These are phyloP conservation scores for Aschersonia sp. DNA, from an alignment of 2,329 filamentous ascomycete genomes.

Conservation along the genomic window DNA sequence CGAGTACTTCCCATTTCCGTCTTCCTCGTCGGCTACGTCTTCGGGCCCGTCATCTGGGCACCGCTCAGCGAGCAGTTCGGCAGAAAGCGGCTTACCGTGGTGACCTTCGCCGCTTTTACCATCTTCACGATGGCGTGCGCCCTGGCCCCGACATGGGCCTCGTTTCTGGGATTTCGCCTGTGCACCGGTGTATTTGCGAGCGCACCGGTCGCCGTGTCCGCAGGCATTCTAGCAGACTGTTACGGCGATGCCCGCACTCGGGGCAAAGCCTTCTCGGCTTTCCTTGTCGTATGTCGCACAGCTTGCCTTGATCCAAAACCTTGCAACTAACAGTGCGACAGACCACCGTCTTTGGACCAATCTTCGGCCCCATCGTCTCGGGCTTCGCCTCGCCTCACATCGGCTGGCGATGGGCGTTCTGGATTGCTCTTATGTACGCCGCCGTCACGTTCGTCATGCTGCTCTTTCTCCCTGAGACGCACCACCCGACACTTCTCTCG, in stretches of 20 bases:
- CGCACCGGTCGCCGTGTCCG: slow-evolving; percentile 47
- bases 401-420: slow-evolving; percentile 58
- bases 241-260: slow-evolving; percentile 29
- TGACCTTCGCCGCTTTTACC: slow-evolving; percentile 31
- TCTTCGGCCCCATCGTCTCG: slow-evolving; percentile 50
- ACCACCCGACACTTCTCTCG: slow-evolving; percentile 41
- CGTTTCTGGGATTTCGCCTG: slow-evolving; percentile 40
- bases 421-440: slow-evolving; percentile 55
- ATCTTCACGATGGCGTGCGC: slow-evolving; percentile 41
- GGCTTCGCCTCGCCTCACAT: slow-evolving; percentile 44
- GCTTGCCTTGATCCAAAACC: not conserved
- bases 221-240: slow-evolving; percentile 51
- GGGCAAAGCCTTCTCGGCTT: slow-evolving; percentile 13
- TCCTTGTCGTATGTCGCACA: slow-evolving; percentile 37
- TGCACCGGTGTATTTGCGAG: slow-evolving; percentile 38
- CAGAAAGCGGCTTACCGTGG: slow-evolving; percentile 29
- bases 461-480: slow-evolving; percentile 51
- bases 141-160: slow-evolving; percentile 34
- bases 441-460: slow-evolving; percentile 44
- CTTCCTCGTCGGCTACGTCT: slow-evolving; percentile 49
- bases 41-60: slow-evolving; percentile 46
- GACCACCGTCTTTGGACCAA: slow-evolving; percentile 50
- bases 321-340: slow-evolving; percentile 9
- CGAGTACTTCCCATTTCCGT: slow-evolving; percentile 44
- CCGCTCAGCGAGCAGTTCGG: slow-evolving; percentile 53